Base-by-base conservation (phyloP, 331 rosid species). In the Phaseolus coccineus region DNA sequence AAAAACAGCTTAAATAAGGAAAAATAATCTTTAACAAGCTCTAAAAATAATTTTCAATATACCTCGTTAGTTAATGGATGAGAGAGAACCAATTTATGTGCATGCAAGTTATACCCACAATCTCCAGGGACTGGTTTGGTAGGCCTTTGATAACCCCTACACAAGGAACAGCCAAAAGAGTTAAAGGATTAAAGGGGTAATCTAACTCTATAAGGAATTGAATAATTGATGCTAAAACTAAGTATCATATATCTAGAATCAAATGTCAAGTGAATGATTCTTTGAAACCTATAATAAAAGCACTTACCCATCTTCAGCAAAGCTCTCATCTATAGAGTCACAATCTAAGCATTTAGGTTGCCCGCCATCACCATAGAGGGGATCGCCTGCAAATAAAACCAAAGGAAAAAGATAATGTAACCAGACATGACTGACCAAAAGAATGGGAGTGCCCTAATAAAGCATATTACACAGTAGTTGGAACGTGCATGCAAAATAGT, bases 51-150 rank as follows among this genome's bases (percentile, higher is more conserved):
- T 2, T 42, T 53, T 46, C 40, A 31, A 35, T 28, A 24, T 83
- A 92, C 98, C 97, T 93, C 89, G 69, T 77, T 84, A 56, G 94
- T 89, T 77, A 81, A 74, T 39, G 97, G 98, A 74, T 93, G 99
- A 66, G 88, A 77, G 62, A 95, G 89, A 69, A 64, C 70, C 85
- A 93, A 78, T 69, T 83, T 87, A 87, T 93, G 91, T 8, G 98
- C 99, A 66, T 95, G 99, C 87, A 95, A 79, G 82, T 72, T 47
- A 82, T 91, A 95, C 69, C 99, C 97, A 88, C 93, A 90, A 79
- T 95, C 99, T 74, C 99, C 99, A 25, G 99, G 99, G 83, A 93
- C 94, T 51, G 99, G 90, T 65, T 84, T 89, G 19, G 65, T 30
- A 27, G 97, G 97, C 75, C 89, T 90, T 53, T 50, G 78, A 86